Evolutionary conservation across 1,284 basidiomycete genomes (phyloP), one percentile per base, ranked within the genome.

Genomic region (Papiliotrema nemorosa): DNA sequence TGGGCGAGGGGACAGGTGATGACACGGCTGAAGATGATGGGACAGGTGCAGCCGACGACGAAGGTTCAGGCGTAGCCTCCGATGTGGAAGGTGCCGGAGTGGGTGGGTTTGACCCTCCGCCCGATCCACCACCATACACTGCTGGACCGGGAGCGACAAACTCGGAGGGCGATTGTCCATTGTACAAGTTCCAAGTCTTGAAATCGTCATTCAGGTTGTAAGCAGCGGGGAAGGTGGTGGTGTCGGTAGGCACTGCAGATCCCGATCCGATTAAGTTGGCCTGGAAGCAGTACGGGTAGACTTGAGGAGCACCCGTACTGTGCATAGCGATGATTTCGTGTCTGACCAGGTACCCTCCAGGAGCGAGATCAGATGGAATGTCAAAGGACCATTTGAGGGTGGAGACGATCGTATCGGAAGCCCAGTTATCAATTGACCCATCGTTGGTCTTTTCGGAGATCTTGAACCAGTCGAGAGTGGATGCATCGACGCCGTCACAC

Each of bases 391-490:
- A 58, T 3, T 40, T 43, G 18, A 53, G 43, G 14, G 35, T 51
- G 20, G 45, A 43, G 26, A 49, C 42, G 16, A 55, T 47, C 5
- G 24, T 53, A 14, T 61, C 59, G 5, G 54, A 50, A 12, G 59
- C 48, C 63, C 60, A 65, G n/a, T n/a, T n/a, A n/a, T n/a, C n/a
- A n/a, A 33, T 26, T 9, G 53, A 43, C 20, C 51, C 50, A 24
- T 56, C 51, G 40, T 47, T 61, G 36, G 25, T 52, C 27, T 47
- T 54, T 39, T 65, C 55, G 6, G 22, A 26, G 44, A 65, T 65
- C 56, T 65, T 65, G 59, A 65, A 65, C 60, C 60, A 65, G 24
- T 59, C 47, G 16, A 65, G 55, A n/a, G 51, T 52, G 31, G 47
- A 50, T 9, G 52, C 60, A 13, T 39, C 42, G 25, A 63, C 58